Base-by-base conservation (phyloP, 352 stramenopile species). In the Phytophthora syringae region DNA sequence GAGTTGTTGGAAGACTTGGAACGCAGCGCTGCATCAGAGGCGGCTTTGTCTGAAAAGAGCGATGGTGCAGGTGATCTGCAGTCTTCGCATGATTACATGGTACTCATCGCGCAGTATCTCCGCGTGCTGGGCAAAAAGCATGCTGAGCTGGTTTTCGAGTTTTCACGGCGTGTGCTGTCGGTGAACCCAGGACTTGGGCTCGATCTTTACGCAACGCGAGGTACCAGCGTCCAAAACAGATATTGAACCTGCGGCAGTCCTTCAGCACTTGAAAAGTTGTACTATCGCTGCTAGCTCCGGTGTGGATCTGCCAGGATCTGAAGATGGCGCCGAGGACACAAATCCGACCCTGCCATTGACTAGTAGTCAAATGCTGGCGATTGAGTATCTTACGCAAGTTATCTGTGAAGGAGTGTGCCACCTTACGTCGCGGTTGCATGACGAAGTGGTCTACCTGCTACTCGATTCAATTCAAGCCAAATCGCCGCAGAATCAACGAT, bases 1-100 rank as follows among this genome's bases (percentile, higher is more conserved):
- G 85, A 95, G 54, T 54, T 95, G 3, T 59, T 95, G 11, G 87
- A 95, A 67, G 87, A 94, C 43, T 68, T 94, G 21, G 77, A 95
- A 48, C 76, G 80, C 7, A 89, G 70, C 27, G 70, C 82, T 1
- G 72, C 71, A 5, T 74, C 75, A n/a, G 49, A 52, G 16, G 52
- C 59, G 24, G 44, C 53, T 37, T 37, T 63, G 9, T 61, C 54
- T 11, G 47, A 67, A 16, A 43, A 25, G 32, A 48, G 34, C 1
- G 30, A 47, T 1, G 7, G 40, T 25, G 45, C 32, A 6, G 53
- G 18, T 21, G 58, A 60, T 13, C 47, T 86, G 22, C 73, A 80
- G 52, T 74, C 72, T 0, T 72, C 84, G 1, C 57, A 75, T 22
- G 67, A 86, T 21, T 92, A 89, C 50, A 74, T 90, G 52, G 73